Evolutionary conservation across 768 basidiomycete species (phyloP).

Genomic region (Gloeostereum incarnatum): DNA sequence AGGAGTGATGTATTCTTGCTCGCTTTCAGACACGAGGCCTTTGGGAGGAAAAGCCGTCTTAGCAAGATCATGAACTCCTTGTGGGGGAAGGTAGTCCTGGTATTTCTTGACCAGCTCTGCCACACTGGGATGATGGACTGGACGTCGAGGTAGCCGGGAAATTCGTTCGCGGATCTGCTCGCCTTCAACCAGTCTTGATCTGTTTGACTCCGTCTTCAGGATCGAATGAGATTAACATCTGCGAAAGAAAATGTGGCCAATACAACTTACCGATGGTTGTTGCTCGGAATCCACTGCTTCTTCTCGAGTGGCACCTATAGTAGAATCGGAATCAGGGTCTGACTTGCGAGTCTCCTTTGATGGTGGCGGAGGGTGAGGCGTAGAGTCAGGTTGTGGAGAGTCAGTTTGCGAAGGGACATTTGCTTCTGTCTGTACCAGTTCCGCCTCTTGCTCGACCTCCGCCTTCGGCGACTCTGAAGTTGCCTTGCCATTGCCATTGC

Average conservation of each 20-base stretch:
- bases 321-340: constrained; percentile 77
- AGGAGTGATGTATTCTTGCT: constrained; percentile 49
- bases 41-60: constrained; percentile 60
- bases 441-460: constrained; percentile 8
- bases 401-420: constrained; percentile 3
- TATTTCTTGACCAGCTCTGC: constrained; percentile 82
- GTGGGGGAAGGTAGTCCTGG: constrained; percentile 66
- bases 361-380: constrained; percentile 3
- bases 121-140: constrained; percentile 52
- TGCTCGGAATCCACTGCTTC: constrained; percentile 12
- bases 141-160: constrained; percentile 59
- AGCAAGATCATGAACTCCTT: constrained; percentile 62
- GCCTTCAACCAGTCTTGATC: neutral
- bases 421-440: constrained; percentile 7
- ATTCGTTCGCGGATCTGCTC: constrained; percentile 9
- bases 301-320: constrained; percentile 52
- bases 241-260: neutral
- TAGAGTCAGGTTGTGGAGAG: neutral
- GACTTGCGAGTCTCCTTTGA: constrained; percentile 28
- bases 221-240: neutral
- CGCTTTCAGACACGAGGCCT: constrained; percentile 67
- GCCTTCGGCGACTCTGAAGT: too few species aligned
- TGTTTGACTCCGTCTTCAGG: neutral
- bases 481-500: too few species aligned
- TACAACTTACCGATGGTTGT: constrained; percentile 15